These are phyloP conservation scores for Buddleja alternifolia DNA, from an alignment of 257 asterid species.

Conservation along the genomic window DNA sequence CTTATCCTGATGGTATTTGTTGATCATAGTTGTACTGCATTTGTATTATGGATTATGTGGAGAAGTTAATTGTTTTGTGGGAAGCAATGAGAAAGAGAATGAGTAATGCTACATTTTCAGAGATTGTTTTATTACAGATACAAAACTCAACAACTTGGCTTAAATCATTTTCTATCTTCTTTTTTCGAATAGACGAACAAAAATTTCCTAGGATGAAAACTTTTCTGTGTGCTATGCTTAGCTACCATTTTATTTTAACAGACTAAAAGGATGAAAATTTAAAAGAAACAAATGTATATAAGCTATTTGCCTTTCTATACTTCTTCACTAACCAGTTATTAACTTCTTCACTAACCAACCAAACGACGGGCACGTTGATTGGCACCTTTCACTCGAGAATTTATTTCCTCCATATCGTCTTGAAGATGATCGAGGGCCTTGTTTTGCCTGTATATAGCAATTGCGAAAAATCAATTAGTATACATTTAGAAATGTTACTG, in stretches of 20 bases:
- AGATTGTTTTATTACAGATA: not conserved
- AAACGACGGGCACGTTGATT: constrained; percentile 69
- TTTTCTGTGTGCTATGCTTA: not conserved
- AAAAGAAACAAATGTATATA: not conserved
- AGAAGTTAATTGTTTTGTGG: not conserved
- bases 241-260: not conserved
- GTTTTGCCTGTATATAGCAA: constrained; percentile 68
- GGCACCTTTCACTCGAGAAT: constrained; percentile 82
- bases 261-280: not conserved
- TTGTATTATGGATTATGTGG: not conserved
- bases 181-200: too few relatives aligned
- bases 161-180: too few relatives aligned
- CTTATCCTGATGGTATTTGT: constrained; percentile 10
- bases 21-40: not conserved
- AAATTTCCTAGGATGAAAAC: constrained; percentile 1
- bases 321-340: too few relatives aligned
- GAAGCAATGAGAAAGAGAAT: not conserved
- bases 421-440: constrained; percentile 75
- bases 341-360: constrained; percentile 47
- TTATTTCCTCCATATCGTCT: constrained; percentile 79
- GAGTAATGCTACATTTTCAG: not conserved
- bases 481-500: not conserved
- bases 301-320: not conserved
- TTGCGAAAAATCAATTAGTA: not conserved
- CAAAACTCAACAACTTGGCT: not conserved